Percentiles rank a stretch among this genome's conserved stretches.
These are phyloP conservation scores for Pseudoperonospora humuli DNA, from an alignment of 352 stramenopile species.

Conservation along the genomic window DNA sequence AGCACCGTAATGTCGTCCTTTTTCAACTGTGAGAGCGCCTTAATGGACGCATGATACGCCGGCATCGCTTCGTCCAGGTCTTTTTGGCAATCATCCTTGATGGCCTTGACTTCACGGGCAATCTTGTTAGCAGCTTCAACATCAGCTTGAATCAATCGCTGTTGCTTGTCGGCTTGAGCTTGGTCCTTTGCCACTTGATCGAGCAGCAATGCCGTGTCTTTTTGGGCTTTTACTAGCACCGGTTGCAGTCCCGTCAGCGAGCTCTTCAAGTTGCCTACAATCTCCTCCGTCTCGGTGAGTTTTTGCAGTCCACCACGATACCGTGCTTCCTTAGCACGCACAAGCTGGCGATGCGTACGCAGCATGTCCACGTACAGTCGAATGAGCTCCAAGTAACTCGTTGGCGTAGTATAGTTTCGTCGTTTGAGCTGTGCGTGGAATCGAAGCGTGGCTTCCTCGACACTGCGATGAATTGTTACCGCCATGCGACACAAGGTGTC, in stretches of 20 bases:
- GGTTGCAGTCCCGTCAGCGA: conserved; percentile 89
- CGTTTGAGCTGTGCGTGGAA: conserved; percentile 83
- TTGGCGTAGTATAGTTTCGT: conserved; percentile 93
- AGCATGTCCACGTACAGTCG: conserved; percentile 91
- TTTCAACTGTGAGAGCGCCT: conserved; percentile 86
- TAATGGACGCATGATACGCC: conserved; percentile 88
- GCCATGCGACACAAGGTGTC: conserved; percentile 88
- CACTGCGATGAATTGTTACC: conserved; percentile 89
- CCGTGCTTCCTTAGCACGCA: conserved; percentile 75
- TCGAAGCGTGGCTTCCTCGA: conserved; percentile 75
- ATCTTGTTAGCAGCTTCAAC: conserved; percentile 88
- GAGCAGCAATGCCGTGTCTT: conserved; percentile 82
- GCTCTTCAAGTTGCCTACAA: conserved; percentile 89
- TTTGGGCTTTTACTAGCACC: conserved; percentile 81
- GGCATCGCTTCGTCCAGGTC: conserved; percentile 91
- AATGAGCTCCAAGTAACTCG: conserved; percentile 93
- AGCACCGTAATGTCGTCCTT: conserved; percentile 90
- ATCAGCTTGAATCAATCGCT: conserved; percentile 87
- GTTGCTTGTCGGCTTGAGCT: conserved; percentile 86
- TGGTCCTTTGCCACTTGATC: conserved; percentile 89
- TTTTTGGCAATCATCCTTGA: conserved; percentile 91
- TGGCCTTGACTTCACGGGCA: conserved; percentile 87
- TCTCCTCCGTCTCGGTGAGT: conserved; percentile 88
- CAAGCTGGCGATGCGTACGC: conserved; percentile 70
- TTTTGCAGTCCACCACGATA: conserved; percentile 88